These are phyloP conservation scores for Phialocephala subalpina DNA, from an alignment of 2,329 filamentous ascomycete species.

Conservation along the genomic window DNA sequence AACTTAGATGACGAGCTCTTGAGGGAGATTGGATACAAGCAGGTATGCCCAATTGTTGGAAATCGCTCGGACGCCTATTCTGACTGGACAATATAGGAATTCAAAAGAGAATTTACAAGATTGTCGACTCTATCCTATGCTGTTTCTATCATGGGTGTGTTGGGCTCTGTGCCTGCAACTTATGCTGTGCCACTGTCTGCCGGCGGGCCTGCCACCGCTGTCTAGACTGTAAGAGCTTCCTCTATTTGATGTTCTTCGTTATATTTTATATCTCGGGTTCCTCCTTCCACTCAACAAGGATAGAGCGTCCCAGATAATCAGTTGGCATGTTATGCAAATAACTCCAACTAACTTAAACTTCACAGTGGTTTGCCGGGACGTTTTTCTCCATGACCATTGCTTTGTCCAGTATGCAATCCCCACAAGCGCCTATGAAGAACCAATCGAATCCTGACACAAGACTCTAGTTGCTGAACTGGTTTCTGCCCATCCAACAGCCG, in stretches of 20 bases:
- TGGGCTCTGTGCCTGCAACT: neutral
- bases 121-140: conserved; percentile 5
- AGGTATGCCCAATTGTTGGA: neutral
- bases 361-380: conserved; percentile 1
- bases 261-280: neutral
- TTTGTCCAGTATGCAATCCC: neutral
- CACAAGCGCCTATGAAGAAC: neutral
- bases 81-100: neutral
- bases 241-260: neutral
- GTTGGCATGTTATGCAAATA: neutral
- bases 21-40: conserved; percentile 1
- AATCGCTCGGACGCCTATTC: neutral
- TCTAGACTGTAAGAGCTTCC: neutral
- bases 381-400: conserved; percentile 2
- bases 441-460: neutral
- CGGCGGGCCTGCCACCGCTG: neutral
- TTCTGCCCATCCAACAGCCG: neutral
- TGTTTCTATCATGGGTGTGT: neutral
- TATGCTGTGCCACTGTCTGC: conserved; percentile 8
- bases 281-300: neutral
- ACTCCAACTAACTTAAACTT: neutral
- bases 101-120: neutral
- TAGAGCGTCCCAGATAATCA: neutral
- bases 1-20: neutral
- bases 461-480: neutral